Evolutionary conservation across 495 filamentous ascomycete genomes (phyloP), one percentile per base, ranked within the genome.

Genomic region (Neurospora sp.): DNA sequence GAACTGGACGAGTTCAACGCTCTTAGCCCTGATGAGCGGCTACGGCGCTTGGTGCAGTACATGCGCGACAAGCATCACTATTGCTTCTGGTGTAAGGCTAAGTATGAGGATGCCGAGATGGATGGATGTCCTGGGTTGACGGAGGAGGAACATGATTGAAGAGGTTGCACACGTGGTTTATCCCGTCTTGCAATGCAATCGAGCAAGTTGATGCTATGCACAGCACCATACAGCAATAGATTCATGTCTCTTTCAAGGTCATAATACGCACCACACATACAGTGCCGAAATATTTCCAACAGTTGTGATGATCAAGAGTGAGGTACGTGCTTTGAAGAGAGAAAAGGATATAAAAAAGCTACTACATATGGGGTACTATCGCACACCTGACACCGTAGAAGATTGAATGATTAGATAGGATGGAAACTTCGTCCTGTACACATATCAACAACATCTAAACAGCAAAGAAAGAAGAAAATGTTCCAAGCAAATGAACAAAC

Each of bases 71-170:
- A 85, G 75, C 86, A 92, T 76, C 81, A 85, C 48, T 99, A 99
- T 79, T 99, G 96, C 84, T 97, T 97, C 80, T 99, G 94, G 94
- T 99, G 96, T 80, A 97, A 97, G 79, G 91, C 86, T 80, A 82
- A 84, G 59, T 98, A 98, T 77, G 80, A 83, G 1, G 89, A 91
- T 69, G 86, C 79, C 18, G 82, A 85, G 74, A 90, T 98, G 89
- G 92, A 96, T 5, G 94, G 92, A 0, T 99, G 96, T 86, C 94
- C 96, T 1, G 96, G 96, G 0, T 70, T 90, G 16, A 93, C 90
- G 5, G 96, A 98, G 82, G 95, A 98, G 77, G 94, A 97, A 78
- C 95, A 98, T 78, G 95, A 94, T 79, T 97, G 80, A 71, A 61
- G 27, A 66, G 53, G 22, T 59, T 27, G 48, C 48, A 27, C 22